These are phyloP conservation scores for Aspergillus felis DNA, from an alignment of 2,329 filamentous ascomycete species.

Conservation along the genomic window DNA sequence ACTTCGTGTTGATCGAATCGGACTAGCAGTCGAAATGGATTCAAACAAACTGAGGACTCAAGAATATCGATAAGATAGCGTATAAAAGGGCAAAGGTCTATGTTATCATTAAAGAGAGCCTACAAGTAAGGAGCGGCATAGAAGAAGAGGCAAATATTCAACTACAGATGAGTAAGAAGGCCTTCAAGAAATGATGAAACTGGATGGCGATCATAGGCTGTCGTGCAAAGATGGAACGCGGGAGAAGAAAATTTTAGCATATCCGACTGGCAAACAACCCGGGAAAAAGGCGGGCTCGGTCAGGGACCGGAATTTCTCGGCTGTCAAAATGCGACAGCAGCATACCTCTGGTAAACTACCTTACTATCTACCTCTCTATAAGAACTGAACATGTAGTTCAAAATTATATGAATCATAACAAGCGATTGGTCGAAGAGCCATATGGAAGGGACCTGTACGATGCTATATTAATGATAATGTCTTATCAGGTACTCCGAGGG, in stretches of 20 bases:
- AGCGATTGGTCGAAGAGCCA: too few species aligned
- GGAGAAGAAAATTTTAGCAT: constrained; percentile 14
- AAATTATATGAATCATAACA: not conserved
- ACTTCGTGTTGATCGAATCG: not conserved
- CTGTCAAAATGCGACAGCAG: not conserved
- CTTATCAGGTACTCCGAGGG: not conserved
- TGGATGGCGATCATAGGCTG: constrained; percentile 10
- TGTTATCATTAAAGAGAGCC: not conserved
- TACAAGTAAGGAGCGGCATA: not conserved
- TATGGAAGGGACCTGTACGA: not conserved
- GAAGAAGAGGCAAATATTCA: constrained; percentile 1
- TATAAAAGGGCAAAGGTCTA: not conserved
- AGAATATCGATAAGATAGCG: not conserved
- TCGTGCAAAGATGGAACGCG: constrained; percentile 7
- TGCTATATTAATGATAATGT: not conserved
- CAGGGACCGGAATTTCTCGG: constrained; percentile 25
- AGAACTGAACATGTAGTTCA: not conserved
- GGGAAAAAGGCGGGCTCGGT: constrained; percentile 7
- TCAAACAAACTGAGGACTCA: not conserved
- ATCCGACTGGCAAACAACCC: not conserved
- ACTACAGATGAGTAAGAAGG: constrained; percentile 8
- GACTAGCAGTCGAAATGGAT: not conserved
- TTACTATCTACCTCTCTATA: not conserved
- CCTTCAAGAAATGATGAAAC: constrained; percentile 6
- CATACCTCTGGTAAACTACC: too few species aligned